Evolutionary conservation across 352 stramenopile genomes (phyloP).

Genomic region (Phytophthora pseudosyringae): DNA sequence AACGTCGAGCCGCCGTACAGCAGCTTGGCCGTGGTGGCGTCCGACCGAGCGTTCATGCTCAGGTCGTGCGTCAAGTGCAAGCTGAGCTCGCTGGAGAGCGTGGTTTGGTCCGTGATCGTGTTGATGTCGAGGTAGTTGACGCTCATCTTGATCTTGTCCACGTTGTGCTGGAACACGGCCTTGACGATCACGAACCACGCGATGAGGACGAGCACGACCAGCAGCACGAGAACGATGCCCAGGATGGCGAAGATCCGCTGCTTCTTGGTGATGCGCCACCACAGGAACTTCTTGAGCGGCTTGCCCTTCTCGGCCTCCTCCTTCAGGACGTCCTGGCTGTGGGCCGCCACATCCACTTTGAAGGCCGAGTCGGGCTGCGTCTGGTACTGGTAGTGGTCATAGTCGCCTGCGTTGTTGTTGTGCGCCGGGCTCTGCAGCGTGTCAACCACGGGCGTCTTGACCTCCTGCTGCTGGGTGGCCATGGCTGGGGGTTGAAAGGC

Average conservation of each 20-base stretch:
- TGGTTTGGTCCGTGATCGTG: slow-evolving; percentile 44
- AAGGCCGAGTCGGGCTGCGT: slow-evolving; percentile 37
- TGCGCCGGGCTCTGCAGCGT: slow-evolving; percentile 31
- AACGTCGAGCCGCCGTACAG: slow-evolving; percentile 55
- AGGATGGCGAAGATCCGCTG: slow-evolving; percentile 58
- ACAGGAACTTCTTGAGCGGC: slow-evolving; percentile 55
- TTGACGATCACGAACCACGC: slow-evolving; percentile 61
- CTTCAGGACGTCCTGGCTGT: slow-evolving; percentile 30
- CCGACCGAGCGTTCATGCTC: slow-evolving; percentile 47
- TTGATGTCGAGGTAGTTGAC: slow-evolving; percentile 80
- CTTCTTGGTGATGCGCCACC: slow-evolving; percentile 61
- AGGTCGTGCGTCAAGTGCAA: slow-evolving; percentile 57
- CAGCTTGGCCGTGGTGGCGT: slow-evolving; percentile 50
- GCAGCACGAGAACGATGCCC: slow-evolving; percentile 42
- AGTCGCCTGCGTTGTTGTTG: slow-evolving; percentile 22
- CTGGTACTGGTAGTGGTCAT: slow-evolving; percentile 42
- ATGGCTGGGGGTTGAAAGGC: slow-evolving; percentile 5
- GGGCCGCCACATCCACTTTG: slow-evolving; percentile 32
- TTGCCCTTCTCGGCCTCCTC: slow-evolving; percentile 36
- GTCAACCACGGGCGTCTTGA: slow-evolving; percentile 36
- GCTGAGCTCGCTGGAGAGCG: slow-evolving; percentile 56
- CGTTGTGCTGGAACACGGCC: slow-evolving; percentile 64
- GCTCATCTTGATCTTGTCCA: slow-evolving; percentile 60
- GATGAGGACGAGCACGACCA: slow-evolving; percentile 62
- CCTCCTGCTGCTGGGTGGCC: slow-evolving; percentile 31